Base-by-base conservation (phyloP, 106 monocot genomes). In the Phalaenopsis aphrodite region DNA sequence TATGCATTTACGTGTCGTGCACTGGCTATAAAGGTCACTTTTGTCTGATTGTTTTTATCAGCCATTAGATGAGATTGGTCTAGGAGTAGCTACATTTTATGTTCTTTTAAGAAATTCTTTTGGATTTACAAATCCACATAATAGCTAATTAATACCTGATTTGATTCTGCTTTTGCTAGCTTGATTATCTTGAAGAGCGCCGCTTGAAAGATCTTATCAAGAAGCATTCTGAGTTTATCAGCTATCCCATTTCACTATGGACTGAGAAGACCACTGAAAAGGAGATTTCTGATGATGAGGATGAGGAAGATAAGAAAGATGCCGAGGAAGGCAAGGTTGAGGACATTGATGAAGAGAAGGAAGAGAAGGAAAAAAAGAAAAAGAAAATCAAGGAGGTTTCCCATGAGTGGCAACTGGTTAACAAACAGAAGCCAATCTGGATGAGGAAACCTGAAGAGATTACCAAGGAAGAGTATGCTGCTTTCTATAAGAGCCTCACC, bases 341-440 rank as follows among this genome's bases (percentile, higher is more conserved):
- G 84, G 92, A 92, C 56, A 87, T 92, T 30, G 89, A 89, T 77
- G 92, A 92, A 47, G 92, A 92, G 78, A 92, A 92, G 79, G 92
- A 92, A 79, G 89, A 89, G 77, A 92, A 92, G 42, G 92, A 90
- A 18, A 92, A 92, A 81, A 92, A 92, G 76, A 92, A 89, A 82
- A 92, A 92, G 88, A 92, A 92, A 83, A 90, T 92, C 49, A 92
- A 92, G 89, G 92, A 92, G 83, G 92, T 92, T 1, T 92, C 92
- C 3, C 87, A 92, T 49, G 92, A 92, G 57, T 92, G 92, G 92
- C 75, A 85, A 77, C 19, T 88, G 38, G 81, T 92, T 24, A 92
- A 92, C 88, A 92, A 92, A 75, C 92, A 92, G 81, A 92, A 92
- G 79, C 92, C 92, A 4, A 92, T 92, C 81, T 92, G 92, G 92